Conservation (phyloP, 116 monocot genomes). For the Cymodocea nodosa region DNA sequence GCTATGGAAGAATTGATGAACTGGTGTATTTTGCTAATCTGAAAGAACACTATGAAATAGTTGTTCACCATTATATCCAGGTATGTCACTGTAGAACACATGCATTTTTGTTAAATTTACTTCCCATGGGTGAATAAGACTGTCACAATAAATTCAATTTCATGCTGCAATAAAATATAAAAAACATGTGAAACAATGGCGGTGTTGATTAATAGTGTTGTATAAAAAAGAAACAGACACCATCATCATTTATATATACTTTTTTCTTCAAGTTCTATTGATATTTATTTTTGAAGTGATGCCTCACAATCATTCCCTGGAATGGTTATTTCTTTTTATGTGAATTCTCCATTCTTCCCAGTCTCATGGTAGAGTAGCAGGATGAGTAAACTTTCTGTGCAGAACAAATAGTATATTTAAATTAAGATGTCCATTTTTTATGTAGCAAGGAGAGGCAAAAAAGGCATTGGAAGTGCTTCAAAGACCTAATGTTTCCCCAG, state of each 20-base stretch:
- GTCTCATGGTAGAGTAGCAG: background rate
- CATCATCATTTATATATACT: too few relatives aligned
- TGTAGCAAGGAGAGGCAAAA: constrained; percentile 94
- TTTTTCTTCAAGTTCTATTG: too few relatives aligned
- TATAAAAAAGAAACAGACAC: too few relatives aligned
- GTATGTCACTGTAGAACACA: constrained; percentile 15
- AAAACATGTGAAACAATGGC: too few relatives aligned
- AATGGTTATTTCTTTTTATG: too few relatives aligned
- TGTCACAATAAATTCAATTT: too few relatives aligned
- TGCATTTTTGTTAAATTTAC: constrained; percentile 2
- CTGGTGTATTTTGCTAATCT: constrained; percentile 90
- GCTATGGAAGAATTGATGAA: constrained; percentile 90
- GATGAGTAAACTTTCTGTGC: background rate
- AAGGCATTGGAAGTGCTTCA: constrained; percentile 92
- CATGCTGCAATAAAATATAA: too few relatives aligned
- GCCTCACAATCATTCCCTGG: too few relatives aligned
- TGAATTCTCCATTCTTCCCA: background rate
- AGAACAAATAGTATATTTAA: background rate
- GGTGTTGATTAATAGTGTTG: background rate
- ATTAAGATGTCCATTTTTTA: background rate
- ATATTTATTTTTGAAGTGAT: too few relatives aligned
- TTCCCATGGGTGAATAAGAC: background rate
- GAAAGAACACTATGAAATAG: constrained; percentile 92
- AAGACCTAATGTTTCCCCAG: constrained; percentile 66
- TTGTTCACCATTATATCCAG: constrained; percentile 94